phyloP scores from a whole-genome alignment of 2,329 filamentous ascomycete species.

The Beauveria sp. region DNA sequence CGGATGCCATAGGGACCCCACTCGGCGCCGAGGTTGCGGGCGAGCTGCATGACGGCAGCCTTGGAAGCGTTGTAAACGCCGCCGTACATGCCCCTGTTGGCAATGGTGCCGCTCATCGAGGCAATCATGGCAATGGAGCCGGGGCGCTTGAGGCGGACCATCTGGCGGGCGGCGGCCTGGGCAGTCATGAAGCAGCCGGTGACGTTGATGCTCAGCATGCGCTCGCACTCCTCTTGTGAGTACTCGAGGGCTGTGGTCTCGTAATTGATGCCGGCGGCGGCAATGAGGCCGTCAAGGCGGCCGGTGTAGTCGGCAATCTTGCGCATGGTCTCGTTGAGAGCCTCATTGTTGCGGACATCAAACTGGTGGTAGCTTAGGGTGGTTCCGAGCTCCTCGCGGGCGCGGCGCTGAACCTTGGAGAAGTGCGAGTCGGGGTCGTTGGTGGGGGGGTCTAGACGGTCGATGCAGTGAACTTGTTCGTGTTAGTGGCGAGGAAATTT shows the following conservation, averaged over 20 bases:
- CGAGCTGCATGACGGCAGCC: slow-evolving; percentile 65
- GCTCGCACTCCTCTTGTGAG: slow-evolving; percentile 63
- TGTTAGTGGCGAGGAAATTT: background rate
- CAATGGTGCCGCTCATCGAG: slow-evolving; percentile 63
- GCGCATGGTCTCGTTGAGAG: slow-evolving; percentile 59
- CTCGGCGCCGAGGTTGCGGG: slow-evolving; percentile 62
- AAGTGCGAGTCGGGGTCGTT: slow-evolving; percentile 47
- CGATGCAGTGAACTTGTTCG: slow-evolving; percentile 55
- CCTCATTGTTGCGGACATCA: slow-evolving; percentile 66
- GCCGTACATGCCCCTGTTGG: slow-evolving; percentile 52
- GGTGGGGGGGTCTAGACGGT: slow-evolving; percentile 49
- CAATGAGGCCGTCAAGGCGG: slow-evolving; percentile 71
- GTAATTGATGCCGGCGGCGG: slow-evolving; percentile 66
- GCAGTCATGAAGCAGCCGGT: slow-evolving; percentile 83
- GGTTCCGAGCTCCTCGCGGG: slow-evolving; percentile 56
- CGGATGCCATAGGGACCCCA: slow-evolving; percentile 68
- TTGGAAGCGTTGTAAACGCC: slow-evolving; percentile 72
- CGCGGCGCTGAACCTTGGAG: slow-evolving; percentile 54
- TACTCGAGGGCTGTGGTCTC: slow-evolving; percentile 80
- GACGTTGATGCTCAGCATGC: slow-evolving; percentile 78
- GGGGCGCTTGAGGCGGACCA: slow-evolving; percentile 48
- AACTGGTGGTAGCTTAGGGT: slow-evolving; percentile 67
- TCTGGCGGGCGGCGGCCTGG: slow-evolving; percentile 77
- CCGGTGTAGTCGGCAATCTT: slow-evolving; percentile 63
- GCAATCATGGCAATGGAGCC: slow-evolving; percentile 61